phyloP scores from a whole-genome alignment of 2,329 filamentous ascomycete genomes.

The Plenodomus lindquistii region DNA sequence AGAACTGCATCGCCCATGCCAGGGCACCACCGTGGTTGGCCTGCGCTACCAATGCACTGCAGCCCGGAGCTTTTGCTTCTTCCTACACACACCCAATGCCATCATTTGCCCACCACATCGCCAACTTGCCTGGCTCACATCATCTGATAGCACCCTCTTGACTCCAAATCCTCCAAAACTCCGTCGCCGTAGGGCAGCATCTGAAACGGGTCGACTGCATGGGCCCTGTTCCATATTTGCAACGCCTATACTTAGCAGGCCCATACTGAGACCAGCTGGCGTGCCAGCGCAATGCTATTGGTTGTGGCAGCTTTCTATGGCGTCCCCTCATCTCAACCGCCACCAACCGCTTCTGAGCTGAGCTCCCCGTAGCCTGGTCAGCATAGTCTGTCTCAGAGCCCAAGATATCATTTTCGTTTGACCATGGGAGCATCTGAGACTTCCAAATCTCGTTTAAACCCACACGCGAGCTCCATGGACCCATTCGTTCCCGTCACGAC shows the following conservation, averaged over 20 bases:
- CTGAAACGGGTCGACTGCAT: constrained; percentile 41
- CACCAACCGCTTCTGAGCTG: constrained; percentile 5
- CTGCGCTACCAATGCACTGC: background rate
- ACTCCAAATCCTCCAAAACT: constrained; percentile 4
- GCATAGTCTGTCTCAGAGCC: background rate
- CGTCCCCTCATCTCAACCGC: constrained; percentile 7
- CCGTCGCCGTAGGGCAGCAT: constrained; percentile 29
- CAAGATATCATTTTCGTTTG: background rate
- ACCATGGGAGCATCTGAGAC: background rate
- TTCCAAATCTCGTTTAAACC: background rate
- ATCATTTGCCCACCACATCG: constrained; percentile 1
- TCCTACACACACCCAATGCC: constrained; percentile 2
- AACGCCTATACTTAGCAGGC: constrained; percentile 42
- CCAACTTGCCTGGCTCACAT: background rate
- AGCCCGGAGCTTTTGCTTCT: constrained; percentile 1
- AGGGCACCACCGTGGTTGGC: constrained; percentile 1
- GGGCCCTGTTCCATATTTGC: constrained; percentile 40
- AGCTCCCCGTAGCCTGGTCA: background rate
- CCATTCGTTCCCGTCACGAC: background rate
- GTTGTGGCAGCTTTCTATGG: constrained; percentile 10
- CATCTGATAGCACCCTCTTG: background rate
- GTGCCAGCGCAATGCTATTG: constrained; percentile 31
- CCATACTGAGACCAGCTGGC: constrained; percentile 23
- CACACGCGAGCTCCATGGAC: background rate
- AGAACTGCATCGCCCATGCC: constrained; percentile 12